Base-by-base conservation (phyloP, 2,329 filamentous ascomycete genomes). In the Curvularia spicifera region DNA sequence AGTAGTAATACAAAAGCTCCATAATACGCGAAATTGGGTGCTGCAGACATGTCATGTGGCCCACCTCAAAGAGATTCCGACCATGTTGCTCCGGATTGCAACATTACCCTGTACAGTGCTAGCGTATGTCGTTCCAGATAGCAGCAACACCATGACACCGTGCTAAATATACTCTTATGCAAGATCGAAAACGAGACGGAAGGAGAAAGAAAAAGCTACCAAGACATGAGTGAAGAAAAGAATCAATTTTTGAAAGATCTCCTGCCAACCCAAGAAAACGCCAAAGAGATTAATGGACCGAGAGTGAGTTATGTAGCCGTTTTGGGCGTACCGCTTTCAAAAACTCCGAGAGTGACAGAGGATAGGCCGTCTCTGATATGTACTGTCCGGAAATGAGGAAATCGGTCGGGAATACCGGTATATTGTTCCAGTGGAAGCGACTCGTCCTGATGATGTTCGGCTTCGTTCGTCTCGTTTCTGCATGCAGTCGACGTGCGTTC, bases 161-260 rank as follows among this genome's bases (percentile, higher is more conserved):
- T 39, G 39, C 45, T 51, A 53, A 48, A 49, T 7, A 53, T 40
- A 31, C 22, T 53, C 22, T 10, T 50, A 28, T 50, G 35, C 47
- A 50, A 24, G 33, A 40, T 22, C 29, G 15, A 40, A 20, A 20
- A 22, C 7, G 20, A 29, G 35, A 40, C 24, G 9, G 9, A 40
- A 18, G 28, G 37, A 42, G 49, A 54, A 37, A 50, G 26, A 40
- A 15, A 58, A 20, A 44, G 9, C 45, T 60, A 58, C 12, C 7
- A 60, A 58, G 37, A 60, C 58, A 58, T 45, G 45, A 51, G 31
- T 44, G 55, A 58, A 58, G 55, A 60, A 58, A 52, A 52, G 29
- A n/a, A 58, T 60, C 37, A 35, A 60, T 60, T 60, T 42, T 26
- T 60, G 45, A 44, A 53, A 24, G 31, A 46, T 15, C 1, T 39